A percentile compares a stretch with the other conserved stretches of the same genome.
Conservation (phyloP, 495 filamentous ascomycete species). For the Podospora pseudoanserina region DNA sequence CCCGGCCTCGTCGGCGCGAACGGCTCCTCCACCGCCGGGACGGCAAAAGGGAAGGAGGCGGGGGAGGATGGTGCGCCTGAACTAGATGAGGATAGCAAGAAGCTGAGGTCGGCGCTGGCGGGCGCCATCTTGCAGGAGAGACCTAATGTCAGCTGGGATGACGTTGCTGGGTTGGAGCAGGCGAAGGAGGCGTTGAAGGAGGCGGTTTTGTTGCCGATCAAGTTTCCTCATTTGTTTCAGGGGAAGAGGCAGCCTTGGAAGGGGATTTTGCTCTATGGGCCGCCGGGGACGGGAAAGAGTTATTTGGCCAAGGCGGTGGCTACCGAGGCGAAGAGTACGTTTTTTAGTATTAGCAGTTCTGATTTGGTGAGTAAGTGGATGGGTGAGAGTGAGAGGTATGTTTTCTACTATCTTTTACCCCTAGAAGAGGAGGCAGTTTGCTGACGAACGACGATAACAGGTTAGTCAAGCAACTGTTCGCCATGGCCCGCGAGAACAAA, state of each 20-base stretch:
- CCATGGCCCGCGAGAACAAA: slow-evolving; percentile 96
- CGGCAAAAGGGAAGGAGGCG: slow-evolving; percentile 50
- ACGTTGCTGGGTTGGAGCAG: slow-evolving; percentile 91
- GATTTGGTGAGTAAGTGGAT: slow-evolving; percentile 99
- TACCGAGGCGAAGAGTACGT: slow-evolving; percentile 98
- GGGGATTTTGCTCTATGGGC: slow-evolving; percentile 93
- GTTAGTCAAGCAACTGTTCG: slow-evolving; percentile 94
- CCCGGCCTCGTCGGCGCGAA: slow-evolving; percentile 83
- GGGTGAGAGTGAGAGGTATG: slow-evolving; percentile 95
- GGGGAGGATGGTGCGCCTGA: slow-evolving; percentile 56
- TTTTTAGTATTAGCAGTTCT: slow-evolving; percentile 96
- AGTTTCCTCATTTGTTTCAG: slow-evolving; percentile 95
- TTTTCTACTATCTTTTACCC: not conserved
- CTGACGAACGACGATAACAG: slow-evolving; percentile 40
- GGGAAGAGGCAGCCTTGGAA: slow-evolving; percentile 98
- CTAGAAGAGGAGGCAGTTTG: not conserved
- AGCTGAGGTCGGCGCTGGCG: slow-evolving; percentile 81
- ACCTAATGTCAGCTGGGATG: slow-evolving; percentile 94
- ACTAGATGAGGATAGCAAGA: slow-evolving; percentile 88
- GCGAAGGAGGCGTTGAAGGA: slow-evolving; percentile 98
- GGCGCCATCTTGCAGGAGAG: slow-evolving; percentile 93
- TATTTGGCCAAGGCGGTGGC: slow-evolving; percentile 97
- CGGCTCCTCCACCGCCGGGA: slow-evolving; percentile 69
- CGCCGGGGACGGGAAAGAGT: slow-evolving; percentile 94
- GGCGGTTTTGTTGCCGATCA: slow-evolving; percentile 94